Evolutionary conservation across 208 protist species (phyloP), one percentile per base, ranked within the genome.

Genomic region (Crithidia acanthocephali): DNA sequence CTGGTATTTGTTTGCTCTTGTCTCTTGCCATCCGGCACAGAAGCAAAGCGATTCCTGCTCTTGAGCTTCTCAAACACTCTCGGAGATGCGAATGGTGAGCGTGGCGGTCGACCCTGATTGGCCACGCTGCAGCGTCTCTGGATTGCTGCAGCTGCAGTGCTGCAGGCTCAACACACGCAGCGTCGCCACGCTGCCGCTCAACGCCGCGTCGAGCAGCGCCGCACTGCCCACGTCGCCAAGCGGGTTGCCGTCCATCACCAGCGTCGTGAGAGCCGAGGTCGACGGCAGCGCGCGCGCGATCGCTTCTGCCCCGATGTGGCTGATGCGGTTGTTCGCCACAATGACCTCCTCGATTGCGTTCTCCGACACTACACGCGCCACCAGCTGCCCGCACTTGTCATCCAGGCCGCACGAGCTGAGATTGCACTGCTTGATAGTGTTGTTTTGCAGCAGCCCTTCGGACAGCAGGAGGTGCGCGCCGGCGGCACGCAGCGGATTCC

Each of bases 351-450:
- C 93, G 22, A 93, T 92, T 13, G 90, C 84, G 70, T 94, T 95
- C 59, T 96, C 88, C 40, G 81, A 80, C 57, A 97, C 87, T 22
- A 96, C 87, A n/a, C 85, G 80, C 9, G 82, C 84, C 20, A 96
- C 62, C 5, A 93, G 51, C 44, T 79, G 70, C 23, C 84, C 90
- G 60, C 85, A 92, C 22, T 68, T 68, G 74, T 96, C 89, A 61
- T 94, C 86, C 23, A 96, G 71, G 5, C 89, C 91, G 70, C 88
- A 90, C 30, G 79, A 86, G 74, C 86, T 91, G 35, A 97, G 53
- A 72, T 95, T 95, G 73, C 93, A 91, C 27, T 80, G 80, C 62
- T 94, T 95, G 62, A 97, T 86, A 11, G 93, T 97, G 76, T 96
- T 96, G 76, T 96, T 97, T 30, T 84, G 57, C 35, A 95, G 71